Percentiles rank a stretch among this genome's conserved stretches.
These are phyloP conservation scores for Debaryomyces tyrocola DNA, from an alignment of 805 yeast species.

Conservation along the genomic window DNA sequence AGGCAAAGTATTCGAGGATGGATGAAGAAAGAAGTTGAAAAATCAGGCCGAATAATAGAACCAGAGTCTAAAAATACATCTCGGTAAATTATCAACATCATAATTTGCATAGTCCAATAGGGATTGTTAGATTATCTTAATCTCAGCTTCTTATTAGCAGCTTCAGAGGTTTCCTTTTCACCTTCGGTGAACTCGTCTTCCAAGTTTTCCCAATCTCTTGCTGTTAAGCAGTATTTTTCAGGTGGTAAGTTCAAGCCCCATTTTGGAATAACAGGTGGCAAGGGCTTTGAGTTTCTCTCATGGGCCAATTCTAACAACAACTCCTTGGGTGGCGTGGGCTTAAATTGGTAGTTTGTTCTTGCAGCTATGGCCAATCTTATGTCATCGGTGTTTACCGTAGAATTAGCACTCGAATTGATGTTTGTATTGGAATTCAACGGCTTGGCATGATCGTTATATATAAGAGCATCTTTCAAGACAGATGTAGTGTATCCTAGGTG, in stretches of 20 bases:
- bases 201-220: conserved; percentile 63
- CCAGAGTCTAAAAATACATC: no score
- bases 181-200: conserved; percentile 25
- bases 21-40: no score
- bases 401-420: conserved; percentile 37
- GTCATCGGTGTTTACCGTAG: conserved; percentile 80
- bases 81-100: no score
- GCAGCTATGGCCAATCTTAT: conserved; percentile 91
- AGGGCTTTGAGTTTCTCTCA: conserved; percentile 83
- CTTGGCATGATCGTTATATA: conserved; percentile 80
- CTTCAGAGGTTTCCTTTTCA: conserved; percentile 6
- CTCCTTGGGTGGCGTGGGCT: conserved; percentile 92
- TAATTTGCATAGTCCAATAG: background rate
- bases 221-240: conserved; percentile 92
- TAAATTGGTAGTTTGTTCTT: conserved; percentile 92
- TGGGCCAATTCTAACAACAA: conserved; percentile 85
- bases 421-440: conserved; percentile 32
- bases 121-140: conserved; percentile 3
- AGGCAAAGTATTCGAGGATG: no score
- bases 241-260: conserved; percentile 96
- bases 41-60: no score
- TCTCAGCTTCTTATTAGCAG: conserved; percentile 7
- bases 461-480: conserved; percentile 83
- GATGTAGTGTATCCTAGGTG: conserved; percentile 69
- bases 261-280: conserved; percentile 88